phyloP scores from a whole-genome alignment of 1,139 yeast genomes.

The Blastobotrys proliferans region DNA sequence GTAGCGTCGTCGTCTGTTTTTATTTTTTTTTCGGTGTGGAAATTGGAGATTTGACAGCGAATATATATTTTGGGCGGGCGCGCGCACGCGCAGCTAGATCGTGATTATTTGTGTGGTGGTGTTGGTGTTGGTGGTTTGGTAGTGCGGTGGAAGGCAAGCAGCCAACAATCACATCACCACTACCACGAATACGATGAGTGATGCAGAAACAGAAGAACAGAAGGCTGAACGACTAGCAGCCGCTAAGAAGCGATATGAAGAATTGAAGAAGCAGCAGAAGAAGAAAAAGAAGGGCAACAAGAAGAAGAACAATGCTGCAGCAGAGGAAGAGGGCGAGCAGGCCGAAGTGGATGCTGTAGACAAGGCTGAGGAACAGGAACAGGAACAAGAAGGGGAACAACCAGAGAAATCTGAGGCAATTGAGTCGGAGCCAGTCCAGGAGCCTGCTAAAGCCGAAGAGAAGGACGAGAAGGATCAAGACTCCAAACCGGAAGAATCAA shows the following conservation, averaged over 20 bases:
- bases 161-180: too few relatives aligned
- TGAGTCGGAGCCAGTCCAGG: background rate
- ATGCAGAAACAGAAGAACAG: constrained; percentile 29
- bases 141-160: too few relatives aligned
- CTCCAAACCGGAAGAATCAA: background rate
- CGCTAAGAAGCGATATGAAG: constrained; percentile 61
- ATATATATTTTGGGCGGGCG: too few relatives aligned
- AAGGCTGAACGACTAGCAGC: constrained; percentile 60
- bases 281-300: constrained; percentile 9
- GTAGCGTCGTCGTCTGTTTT: constrained; percentile 11
- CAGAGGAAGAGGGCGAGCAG: constrained; percentile 6
- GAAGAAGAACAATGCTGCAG: constrained; percentile 8
- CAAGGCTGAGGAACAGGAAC: constrained; percentile 9
- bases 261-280: constrained; percentile 52
- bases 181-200: constrained; percentile 15
- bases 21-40: too few relatives aligned
- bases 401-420: constrained; percentile 8
- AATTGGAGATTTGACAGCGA: too few relatives aligned
- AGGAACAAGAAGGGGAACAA: constrained; percentile 13
- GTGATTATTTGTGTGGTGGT: too few relatives aligned
- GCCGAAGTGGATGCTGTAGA: constrained; percentile 13
- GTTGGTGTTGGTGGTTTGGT: too few relatives aligned
- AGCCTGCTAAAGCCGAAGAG: constrained; percentile 2
- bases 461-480: constrained; percentile 2
- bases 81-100: too few relatives aligned